Evolutionary conservation across 305 asterid genomes (phyloP).

Genomic region (Solanum hybrid): DNA sequence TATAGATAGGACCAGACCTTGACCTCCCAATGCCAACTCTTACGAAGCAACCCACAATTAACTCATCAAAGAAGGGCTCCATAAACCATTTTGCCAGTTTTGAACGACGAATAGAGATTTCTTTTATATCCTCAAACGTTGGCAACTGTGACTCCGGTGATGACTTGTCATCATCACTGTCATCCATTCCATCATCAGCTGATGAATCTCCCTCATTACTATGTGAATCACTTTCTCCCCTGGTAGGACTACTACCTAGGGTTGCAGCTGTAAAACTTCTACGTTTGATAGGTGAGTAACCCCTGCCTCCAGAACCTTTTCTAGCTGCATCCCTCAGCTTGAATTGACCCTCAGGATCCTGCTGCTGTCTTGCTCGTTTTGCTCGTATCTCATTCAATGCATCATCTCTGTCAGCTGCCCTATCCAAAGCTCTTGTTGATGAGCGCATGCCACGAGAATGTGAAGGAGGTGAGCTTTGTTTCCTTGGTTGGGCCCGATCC

Average conservation of each 20-base stretch:
- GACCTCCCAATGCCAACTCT: slow-evolving; percentile 93
- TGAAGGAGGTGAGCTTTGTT: slow-evolving; percentile 59
- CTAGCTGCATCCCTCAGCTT: slow-evolving; percentile 52
- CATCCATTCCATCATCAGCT: slow-evolving; percentile 81
- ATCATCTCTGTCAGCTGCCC: slow-evolving; percentile 54
- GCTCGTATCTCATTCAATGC: slow-evolving; percentile 76
- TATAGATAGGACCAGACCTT: slow-evolving; percentile 71
- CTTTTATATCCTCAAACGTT: slow-evolving; percentile 74
- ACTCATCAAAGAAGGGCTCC: slow-evolving; percentile 96
- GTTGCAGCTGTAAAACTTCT: slow-evolving; percentile 55
- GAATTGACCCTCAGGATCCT: slow-evolving; percentile 28
- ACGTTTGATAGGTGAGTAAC: slow-evolving; percentile 77
- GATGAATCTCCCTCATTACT: slow-evolving; percentile 74
- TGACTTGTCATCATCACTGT: slow-evolving; percentile 79
- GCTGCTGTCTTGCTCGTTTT: slow-evolving; percentile 48
- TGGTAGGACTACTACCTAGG: slow-evolving; percentile 63
- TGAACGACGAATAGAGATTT: slow-evolving; percentile 79
- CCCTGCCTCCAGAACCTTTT: slow-evolving; percentile 56
- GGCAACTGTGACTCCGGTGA: slow-evolving; percentile 60
- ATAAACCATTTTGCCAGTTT: slow-evolving; percentile 88
- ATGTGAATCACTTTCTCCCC: slow-evolving; percentile 68
- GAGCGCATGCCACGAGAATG: slow-evolving; percentile 76
- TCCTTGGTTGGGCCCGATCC: slow-evolving; percentile 46
- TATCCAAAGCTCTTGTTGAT: slow-evolving; percentile 46
- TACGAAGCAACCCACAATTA: slow-evolving; percentile 91